Conservation (phyloP, 371 early-diverging fungal genomes). For the Amoeboaphelidium protococcarum region DNA sequence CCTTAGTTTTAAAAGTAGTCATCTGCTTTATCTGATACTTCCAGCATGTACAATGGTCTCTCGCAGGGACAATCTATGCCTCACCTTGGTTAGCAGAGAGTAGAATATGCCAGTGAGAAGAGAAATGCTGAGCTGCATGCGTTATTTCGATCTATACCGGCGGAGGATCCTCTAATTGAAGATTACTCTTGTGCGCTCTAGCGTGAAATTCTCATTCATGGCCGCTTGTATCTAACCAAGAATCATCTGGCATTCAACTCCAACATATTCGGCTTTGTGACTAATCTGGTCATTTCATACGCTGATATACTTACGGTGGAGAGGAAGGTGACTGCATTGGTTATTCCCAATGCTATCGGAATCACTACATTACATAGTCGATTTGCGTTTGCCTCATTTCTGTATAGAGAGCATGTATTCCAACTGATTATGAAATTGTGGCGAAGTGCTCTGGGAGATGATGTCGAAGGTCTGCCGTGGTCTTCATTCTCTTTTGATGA, state of each 20-base stretch:
- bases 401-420: constrained; percentile 9
- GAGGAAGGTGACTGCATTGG: constrained; percentile 41
- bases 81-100: not conserved
- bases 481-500: too few species aligned
- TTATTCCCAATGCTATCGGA: constrained; percentile 62
- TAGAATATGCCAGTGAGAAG: constrained; percentile 33
- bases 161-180: constrained; percentile 32
- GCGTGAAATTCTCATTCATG: constrained; percentile 73
- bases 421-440: not conserved
- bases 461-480: not conserved
- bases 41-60: not conserved
- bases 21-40: not conserved
- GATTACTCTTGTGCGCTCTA: constrained; percentile 76
- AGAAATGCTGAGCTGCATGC: constrained; percentile 30
- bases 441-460: not conserved
- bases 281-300: constrained; percentile 55
- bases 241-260: constrained; percentile 70
- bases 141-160: constrained; percentile 32
- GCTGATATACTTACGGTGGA: constrained; percentile 55
- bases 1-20: not conserved
- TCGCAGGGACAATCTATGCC: not conserved
- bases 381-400: constrained; percentile 14
- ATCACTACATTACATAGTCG: constrained; percentile 42
- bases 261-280: constrained; percentile 89
- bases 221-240: constrained; percentile 61